phyloP scores from a whole-genome alignment of 805 yeast species.

The Dipodascopsis uninucleata region DNA sequence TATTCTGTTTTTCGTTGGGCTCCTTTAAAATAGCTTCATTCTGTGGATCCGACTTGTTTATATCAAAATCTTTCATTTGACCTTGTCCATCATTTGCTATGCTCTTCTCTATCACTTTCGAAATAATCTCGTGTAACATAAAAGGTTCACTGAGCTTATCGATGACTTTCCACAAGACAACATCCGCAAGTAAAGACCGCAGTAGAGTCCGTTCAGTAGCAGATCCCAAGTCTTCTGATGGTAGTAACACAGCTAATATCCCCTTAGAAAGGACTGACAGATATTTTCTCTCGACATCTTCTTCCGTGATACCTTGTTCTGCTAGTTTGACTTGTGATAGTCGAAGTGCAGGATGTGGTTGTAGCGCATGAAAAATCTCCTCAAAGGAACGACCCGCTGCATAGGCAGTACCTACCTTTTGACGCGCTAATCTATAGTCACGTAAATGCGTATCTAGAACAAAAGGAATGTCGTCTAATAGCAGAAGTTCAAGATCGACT shows the following conservation, averaged over 20 bases:
- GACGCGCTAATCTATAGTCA: conserved; percentile 33
- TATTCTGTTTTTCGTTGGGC: no score
- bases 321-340: conserved; percentile 2
- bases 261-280: conserved; percentile 38
- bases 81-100: no score
- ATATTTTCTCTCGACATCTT: conserved; percentile 36
- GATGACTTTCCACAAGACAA: conserved; percentile 42
- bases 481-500: conserved; percentile 38
- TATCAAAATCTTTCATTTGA: no score
- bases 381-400: conserved; percentile 37
- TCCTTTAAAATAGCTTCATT: no score
- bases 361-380: conserved; percentile 37
- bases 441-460: conserved; percentile 42
- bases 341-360: conserved; percentile 39
- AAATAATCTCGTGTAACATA: conserved; percentile 46
- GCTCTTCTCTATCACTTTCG: conserved; percentile 30
- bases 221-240: conserved; percentile 43
- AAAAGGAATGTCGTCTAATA: conserved; percentile 47
- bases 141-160: conserved; percentile 51
- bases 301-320: conserved; percentile 4
- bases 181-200: conserved; percentile 42
- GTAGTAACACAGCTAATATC: conserved; percentile 40
- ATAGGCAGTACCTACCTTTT: conserved; percentile 35
- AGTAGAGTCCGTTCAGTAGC: conserved; percentile 41
- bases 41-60: no score